These are phyloP conservation scores for Fusarium sp. DNA, from an alignment of 2,329 filamentous ascomycete species.

Conservation along the genomic window DNA sequence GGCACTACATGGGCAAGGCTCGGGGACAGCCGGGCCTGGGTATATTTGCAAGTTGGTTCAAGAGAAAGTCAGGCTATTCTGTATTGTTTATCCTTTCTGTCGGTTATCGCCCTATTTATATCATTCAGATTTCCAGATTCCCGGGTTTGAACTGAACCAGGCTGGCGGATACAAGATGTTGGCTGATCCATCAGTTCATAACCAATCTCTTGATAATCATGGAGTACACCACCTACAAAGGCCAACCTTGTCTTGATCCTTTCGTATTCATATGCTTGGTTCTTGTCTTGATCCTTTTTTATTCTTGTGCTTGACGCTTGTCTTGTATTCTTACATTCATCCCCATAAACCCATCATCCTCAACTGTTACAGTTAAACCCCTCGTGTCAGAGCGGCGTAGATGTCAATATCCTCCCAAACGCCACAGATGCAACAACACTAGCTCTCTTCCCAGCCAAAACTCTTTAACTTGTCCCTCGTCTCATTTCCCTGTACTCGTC, in stretches of 20 bases:
- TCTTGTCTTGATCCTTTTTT: not conserved
- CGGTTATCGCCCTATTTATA: not conserved
- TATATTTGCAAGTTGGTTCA: not conserved
- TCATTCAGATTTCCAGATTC: not conserved
- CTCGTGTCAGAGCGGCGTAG: conserved; percentile 34
- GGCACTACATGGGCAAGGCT: not conserved
- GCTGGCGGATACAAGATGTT: not conserved
- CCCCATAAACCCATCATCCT: not conserved
- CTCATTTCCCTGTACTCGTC: no score
- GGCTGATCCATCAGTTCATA: not conserved
- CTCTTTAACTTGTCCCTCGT: not conserved
- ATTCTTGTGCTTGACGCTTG: not conserved
- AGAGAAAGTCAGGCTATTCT: not conserved
- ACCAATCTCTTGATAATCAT: not conserved
- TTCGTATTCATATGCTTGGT: not conserved
- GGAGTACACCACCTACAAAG: not conserved
- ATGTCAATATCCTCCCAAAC: conserved; percentile 37
- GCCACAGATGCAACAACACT: conserved; percentile 38
- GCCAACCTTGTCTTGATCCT: not conserved
- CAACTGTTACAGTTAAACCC: conserved; percentile 33
- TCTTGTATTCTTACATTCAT: conserved; percentile 32
- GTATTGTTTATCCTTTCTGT: not conserved
- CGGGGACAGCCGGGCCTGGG: not conserved
- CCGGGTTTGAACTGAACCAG: not conserved
- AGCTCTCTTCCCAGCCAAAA: not conserved